A percentile compares a stretch with the other conserved stretches of the same genome.
Evolutionary conservation across 345 rosid species (phyloP).

Genomic region (Carallia brachiata): DNA sequence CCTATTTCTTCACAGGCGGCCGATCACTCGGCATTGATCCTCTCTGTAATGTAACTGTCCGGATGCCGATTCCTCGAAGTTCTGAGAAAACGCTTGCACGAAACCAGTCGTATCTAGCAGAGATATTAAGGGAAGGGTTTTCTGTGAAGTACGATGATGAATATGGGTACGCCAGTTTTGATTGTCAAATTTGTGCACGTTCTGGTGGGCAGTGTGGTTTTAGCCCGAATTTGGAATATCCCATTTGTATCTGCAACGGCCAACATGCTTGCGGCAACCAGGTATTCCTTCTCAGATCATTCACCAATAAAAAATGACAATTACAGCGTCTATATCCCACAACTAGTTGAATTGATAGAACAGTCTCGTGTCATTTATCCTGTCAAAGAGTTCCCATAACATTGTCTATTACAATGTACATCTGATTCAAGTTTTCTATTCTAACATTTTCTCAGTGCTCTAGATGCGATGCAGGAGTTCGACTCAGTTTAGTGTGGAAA

Average conservation of each 20-base stretch:
- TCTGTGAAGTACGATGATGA: slow-evolving; percentile 25
- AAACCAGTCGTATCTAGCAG: slow-evolving; percentile 21
- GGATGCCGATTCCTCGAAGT: slow-evolving; percentile 15
- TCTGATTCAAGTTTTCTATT: background rate
- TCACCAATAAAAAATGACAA: too few relatives aligned
- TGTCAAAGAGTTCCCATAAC: background rate
- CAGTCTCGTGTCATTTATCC: too few relatives aligned
- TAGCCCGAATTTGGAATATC: slow-evolving; percentile 16
- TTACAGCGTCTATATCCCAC: too few relatives aligned
- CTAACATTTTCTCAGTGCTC: background rate
- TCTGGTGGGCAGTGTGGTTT: slow-evolving; percentile 41
- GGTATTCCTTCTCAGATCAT: background rate
- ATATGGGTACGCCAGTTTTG: slow-evolving; percentile 8
- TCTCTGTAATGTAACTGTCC: slow-evolving; percentile 14
- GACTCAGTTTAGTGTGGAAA: background rate
- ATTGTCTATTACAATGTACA: background rate
- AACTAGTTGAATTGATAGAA: too few relatives aligned
- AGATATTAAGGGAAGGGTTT: slow-evolving; percentile 42
- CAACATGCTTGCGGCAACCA: slow-evolving; percentile 22
- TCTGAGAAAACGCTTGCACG: background rate
- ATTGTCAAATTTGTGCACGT: slow-evolving; percentile 22
- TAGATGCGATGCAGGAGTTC: background rate
- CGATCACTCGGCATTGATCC: slow-evolving; percentile 11
- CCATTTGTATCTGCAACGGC: slow-evolving; percentile 36
- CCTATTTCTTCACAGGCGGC: slow-evolving; percentile 26